A percentile compares a stretch with the other conserved stretches of the same genome.
phyloP scores from a whole-genome alignment of 257 asterid species.

The Handroanthus guayacan region DNA sequence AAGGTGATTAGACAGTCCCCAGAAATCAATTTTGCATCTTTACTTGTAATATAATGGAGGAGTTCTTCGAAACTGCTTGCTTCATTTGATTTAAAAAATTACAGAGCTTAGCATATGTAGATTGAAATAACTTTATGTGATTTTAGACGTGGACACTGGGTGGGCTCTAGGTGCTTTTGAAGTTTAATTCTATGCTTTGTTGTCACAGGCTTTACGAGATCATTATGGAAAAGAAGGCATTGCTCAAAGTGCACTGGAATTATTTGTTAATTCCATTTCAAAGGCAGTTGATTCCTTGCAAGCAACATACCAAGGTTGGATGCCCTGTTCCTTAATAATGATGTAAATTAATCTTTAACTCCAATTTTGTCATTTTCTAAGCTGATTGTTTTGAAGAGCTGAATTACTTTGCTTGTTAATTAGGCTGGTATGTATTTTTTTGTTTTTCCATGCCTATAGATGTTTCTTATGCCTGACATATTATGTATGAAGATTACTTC shows the following conservation, averaged over 20 bases:
- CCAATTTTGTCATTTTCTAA: slow-evolving; percentile 17
- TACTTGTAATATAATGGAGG: slow-evolving; percentile 10
- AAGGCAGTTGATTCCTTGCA: slow-evolving; percentile 70
- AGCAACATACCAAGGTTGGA: slow-evolving; percentile 66
- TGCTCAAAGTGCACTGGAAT: slow-evolving; percentile 61
- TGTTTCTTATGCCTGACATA: slow-evolving; percentile 11
- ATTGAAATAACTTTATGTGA: background rate
- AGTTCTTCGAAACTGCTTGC: slow-evolving; percentile 8
- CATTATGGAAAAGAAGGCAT: slow-evolving; percentile 66
- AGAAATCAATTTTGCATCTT: slow-evolving; percentile 21
- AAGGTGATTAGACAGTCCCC: slow-evolving; percentile 20
- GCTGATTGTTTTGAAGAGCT: slow-evolving; percentile 29
- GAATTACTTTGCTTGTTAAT: slow-evolving; percentile 10
- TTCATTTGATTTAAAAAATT: slow-evolving; percentile 20
- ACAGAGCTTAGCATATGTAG: slow-evolving; percentile 7
- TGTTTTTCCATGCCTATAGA: slow-evolving; percentile 20
- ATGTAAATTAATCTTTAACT: background rate
- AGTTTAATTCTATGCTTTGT: slow-evolving; percentile 24
- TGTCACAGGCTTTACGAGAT: slow-evolving; percentile 69
- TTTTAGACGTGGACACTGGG: slow-evolving; percentile 2
- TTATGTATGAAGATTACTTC: slow-evolving; percentile 1
- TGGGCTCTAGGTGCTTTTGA: slow-evolving; percentile 13
- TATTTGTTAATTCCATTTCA: slow-evolving; percentile 64
- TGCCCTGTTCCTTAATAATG: slow-evolving; percentile 25
- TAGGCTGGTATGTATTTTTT: background rate